Conservation (phyloP, 345 rosid genomes). For the Aquilaria yunnanensis region DNA sequence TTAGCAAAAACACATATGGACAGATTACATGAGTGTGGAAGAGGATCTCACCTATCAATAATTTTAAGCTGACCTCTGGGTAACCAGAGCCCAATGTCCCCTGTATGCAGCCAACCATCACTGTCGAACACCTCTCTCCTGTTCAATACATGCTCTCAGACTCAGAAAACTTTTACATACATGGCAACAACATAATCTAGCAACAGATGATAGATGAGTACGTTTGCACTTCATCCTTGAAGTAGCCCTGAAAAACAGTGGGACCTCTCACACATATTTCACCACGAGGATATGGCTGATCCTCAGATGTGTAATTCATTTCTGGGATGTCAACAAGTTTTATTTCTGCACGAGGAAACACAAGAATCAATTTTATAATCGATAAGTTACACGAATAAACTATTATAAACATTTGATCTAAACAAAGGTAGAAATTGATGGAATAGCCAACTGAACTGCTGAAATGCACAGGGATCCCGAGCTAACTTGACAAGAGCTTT, state of each 20-base stretch:
- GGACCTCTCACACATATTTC: constrained; percentile 94
- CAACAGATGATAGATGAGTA: constrained; percentile 20
- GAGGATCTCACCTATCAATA: constrained; percentile 62
- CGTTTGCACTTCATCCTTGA: constrained; percentile 80
- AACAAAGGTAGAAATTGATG: too few species aligned
- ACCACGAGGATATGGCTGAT: constrained; percentile 91
- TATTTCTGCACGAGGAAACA: constrained; percentile 46
- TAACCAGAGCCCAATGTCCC: constrained; percentile 88
- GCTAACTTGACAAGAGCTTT: too few species aligned
- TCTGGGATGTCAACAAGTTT: constrained; percentile 91
- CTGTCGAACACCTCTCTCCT: constrained; percentile 83
- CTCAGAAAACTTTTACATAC: constrained; percentile 3
- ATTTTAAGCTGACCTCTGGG: constrained; percentile 93
- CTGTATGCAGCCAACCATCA: constrained; percentile 90
- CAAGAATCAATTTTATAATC: neutral
- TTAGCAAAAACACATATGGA: neutral
- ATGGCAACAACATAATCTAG: constrained; percentile 7
- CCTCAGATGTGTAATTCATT: constrained; percentile 88
- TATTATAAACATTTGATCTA: too few species aligned
- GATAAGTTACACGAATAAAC: too few species aligned
- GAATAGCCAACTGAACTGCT: too few species aligned
- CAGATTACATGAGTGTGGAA: too few species aligned
- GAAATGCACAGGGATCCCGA: too few species aligned
- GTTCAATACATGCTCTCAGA: constrained; percentile 21
- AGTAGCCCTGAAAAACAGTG: constrained; percentile 75